phyloP scores from a whole-genome alignment of 768 basidiomycete genomes.

The Chiua virens region DNA sequence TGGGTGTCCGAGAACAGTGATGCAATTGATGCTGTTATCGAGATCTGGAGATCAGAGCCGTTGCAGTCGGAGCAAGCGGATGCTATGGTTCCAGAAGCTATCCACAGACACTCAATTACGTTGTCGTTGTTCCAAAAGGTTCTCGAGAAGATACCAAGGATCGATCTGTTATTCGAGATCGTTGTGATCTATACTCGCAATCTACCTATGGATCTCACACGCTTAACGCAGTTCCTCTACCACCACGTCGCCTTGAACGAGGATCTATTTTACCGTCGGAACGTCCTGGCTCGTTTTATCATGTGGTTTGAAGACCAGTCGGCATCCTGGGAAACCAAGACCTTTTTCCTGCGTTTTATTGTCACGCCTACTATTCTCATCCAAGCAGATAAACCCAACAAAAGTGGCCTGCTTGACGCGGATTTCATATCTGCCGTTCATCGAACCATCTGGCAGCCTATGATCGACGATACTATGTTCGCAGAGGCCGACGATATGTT shows the following conservation, averaged over 20 bases:
- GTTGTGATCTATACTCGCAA: constrained; percentile 78
- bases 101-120: constrained; percentile 63
- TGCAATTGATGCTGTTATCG: constrained; percentile 69
- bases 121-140: constrained; percentile 76
- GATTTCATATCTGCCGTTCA: constrained; percentile 73
- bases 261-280: constrained; percentile 71
- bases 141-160: constrained; percentile 66
- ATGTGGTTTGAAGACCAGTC: constrained; percentile 73
- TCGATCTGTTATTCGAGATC: constrained; percentile 88
- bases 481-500: constrained; percentile 76
- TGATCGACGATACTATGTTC: constrained; percentile 55
- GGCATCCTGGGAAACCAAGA: constrained; percentile 74
- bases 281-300: constrained; percentile 81
- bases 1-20: constrained; percentile 73
- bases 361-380: constrained; percentile 85
- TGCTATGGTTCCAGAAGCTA: constrained; percentile 46
- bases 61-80: constrained; percentile 44
- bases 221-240: constrained; percentile 82
- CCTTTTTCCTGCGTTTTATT: constrained; percentile 75
- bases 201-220: constrained; percentile 78
- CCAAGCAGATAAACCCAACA: constrained; percentile 58
- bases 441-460: constrained; percentile 78
- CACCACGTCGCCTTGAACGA: constrained; percentile 75
- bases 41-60: constrained; percentile 64
- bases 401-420: constrained; percentile 64